Evolutionary conservation across 2,329 filamentous ascomycete genomes (phyloP).

Genomic region (Colletotrichum magnum): DNA sequence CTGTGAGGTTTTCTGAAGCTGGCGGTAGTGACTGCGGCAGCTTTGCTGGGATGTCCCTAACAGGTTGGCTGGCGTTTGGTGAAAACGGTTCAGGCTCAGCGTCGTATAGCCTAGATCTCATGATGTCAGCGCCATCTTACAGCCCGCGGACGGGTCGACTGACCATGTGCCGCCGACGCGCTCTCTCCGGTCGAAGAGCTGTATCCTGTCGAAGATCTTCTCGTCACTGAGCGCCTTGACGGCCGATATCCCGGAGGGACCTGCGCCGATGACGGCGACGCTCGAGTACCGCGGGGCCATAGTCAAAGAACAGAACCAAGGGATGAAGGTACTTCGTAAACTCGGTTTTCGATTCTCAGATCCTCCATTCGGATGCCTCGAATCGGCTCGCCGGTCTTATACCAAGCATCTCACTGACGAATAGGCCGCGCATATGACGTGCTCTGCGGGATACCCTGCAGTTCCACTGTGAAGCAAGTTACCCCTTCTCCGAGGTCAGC

Average conservation of each 20-base stretch:
- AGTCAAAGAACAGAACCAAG: too few relatives aligned
- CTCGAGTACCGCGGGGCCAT: slow-evolving; percentile 32
- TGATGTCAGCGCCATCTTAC: slow-evolving; percentile 56
- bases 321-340: too few relatives aligned
- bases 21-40: slow-evolving; percentile 56
- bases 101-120: slow-evolving; percentile 63
- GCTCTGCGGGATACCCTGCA: slow-evolving; percentile 1
- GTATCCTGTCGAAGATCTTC: slow-evolving; percentile 66
- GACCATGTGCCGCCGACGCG: slow-evolving; percentile 70
- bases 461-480: slow-evolving; percentile 1
- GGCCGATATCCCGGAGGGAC: slow-evolving; percentile 70
- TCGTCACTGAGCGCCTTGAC: slow-evolving; percentile 71
- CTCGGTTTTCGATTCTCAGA: too few relatives aligned
- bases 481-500: background rate
- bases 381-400: background rate
- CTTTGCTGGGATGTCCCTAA: slow-evolving; percentile 56
- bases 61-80: slow-evolving; percentile 57
- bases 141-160: slow-evolving; percentile 38
- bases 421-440: slow-evolving; percentile 16
- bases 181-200: slow-evolving; percentile 71
- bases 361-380: too few relatives aligned
- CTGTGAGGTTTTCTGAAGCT: slow-evolving; percentile 51
- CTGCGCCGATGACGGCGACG: slow-evolving; percentile 71
- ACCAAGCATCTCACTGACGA: slow-evolving; percentile 3
- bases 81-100: slow-evolving; percentile 53